These are phyloP conservation scores for Delphinella strobiligena DNA, from an alignment of 2,329 filamentous ascomycete genomes.

Conservation along the genomic window DNA sequence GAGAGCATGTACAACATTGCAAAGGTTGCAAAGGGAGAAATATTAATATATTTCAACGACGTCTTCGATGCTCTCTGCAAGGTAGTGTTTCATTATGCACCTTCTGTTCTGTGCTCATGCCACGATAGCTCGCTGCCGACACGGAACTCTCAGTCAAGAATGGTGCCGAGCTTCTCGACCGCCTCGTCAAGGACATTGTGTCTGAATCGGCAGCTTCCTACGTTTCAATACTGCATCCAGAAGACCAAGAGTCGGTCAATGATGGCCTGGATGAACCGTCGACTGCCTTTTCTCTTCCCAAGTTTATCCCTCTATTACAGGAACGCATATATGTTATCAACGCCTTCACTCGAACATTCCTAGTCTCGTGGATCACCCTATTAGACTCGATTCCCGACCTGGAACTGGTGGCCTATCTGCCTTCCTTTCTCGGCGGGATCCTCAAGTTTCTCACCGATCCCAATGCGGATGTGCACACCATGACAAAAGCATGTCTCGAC, in stretches of 20 bases:
- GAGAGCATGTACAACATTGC: conserved; percentile 99
- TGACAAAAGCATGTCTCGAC: conserved; percentile 78
- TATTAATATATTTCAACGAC: conserved; percentile 93
- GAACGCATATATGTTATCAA: conserved; percentile 91
- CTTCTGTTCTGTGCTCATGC: conserved; percentile 1
- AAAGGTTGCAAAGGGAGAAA: conserved; percentile 96
- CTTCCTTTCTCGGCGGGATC: conserved; percentile 79
- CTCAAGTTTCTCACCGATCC: conserved; percentile 86
- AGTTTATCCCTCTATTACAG: conserved; percentile 85
- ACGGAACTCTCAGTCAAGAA: conserved; percentile 97
- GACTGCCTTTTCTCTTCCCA: conserved; percentile 81
- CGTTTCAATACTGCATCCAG: conserved; percentile 68
- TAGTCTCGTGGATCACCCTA: conserved; percentile 91
- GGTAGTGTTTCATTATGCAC: conserved; percentile 34
- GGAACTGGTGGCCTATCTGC: conserved; percentile 84
- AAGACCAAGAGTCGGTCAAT: conserved; percentile 35
- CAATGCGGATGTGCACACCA: conserved; percentile 87
- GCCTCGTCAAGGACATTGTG: conserved; percentile 91
- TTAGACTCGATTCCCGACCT: conserved; percentile 94
- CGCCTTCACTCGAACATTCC: conserved; percentile 85
- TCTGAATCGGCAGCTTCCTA: conserved; percentile 92
- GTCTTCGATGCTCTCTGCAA: conserved; percentile 97
- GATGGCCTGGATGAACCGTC: conserved; percentile 17
- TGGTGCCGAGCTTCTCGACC: conserved; percentile 86
- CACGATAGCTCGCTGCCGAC: conserved; percentile 71